A percentile compares a stretch with the other conserved stretches of the same genome.
These are phyloP conservation scores for Podaxis carcinomalis DNA, from an alignment of 768 basidiomycete species.

Conservation along the genomic window DNA sequence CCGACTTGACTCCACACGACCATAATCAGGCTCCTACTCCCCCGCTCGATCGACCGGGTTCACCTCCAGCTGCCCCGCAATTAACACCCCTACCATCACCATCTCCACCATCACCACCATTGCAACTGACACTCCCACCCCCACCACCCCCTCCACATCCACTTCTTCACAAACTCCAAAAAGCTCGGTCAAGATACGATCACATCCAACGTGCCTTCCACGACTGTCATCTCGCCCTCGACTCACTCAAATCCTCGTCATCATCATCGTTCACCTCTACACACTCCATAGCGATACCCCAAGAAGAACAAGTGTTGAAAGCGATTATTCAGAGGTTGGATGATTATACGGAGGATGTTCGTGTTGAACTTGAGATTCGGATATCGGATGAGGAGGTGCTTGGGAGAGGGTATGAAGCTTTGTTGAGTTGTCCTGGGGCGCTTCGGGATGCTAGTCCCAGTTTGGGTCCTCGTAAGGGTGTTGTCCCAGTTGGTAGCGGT, in stretches of 20 bases:
- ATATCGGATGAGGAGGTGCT: constrained; percentile 68
- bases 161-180: constrained; percentile 42
- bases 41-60: no score
- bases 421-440: constrained; percentile 59
- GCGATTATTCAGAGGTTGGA: constrained; percentile 58
- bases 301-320: constrained; percentile 36
- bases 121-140: neutral
- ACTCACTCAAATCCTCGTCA: constrained; percentile 48
- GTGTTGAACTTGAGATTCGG: constrained; percentile 80
- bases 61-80: neutral
- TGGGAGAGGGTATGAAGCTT: constrained; percentile 59
- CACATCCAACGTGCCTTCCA: constrained; percentile 58
- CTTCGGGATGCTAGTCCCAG: constrained; percentile 15
- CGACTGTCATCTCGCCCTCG: constrained; percentile 66
- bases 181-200: constrained; percentile 53
- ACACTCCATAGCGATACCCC: constrained; percentile 19
- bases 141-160: constrained; percentile 18
- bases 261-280: constrained; percentile 19
- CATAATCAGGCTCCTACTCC: no score
- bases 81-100: neutral
- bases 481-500: neutral
- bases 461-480: neutral
- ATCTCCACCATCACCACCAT: neutral
- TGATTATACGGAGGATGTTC: constrained; percentile 74
- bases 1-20: no score